Conservation (phyloP, 2,329 filamentous ascomycete species). For the Intubia oerlemansii region DNA sequence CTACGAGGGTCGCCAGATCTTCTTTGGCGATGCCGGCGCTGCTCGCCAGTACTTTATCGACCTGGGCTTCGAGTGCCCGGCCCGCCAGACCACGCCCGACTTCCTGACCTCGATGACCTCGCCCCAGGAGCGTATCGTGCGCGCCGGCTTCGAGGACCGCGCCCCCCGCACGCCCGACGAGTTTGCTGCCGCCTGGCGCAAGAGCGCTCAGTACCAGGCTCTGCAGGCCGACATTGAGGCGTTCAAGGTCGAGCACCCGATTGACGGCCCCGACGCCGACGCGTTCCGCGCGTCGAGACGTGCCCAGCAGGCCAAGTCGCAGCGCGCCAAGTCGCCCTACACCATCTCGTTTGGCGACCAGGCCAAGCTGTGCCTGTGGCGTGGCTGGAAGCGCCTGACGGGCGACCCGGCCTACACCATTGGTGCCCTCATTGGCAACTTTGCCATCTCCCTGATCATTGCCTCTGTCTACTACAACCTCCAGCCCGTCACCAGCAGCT, state of each 20-base stretch:
- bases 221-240: conserved; percentile 32
- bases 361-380: conserved; percentile 55
- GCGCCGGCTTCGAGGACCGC: conserved; percentile 31
- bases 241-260: conserved; percentile 30
- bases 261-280: conserved; percentile 32
- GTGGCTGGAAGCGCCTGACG: conserved; percentile 55
- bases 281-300: conserved; percentile 32
- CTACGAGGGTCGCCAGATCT: conserved; percentile 40
- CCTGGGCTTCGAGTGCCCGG: conserved; percentile 44
- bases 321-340: conserved; percentile 54
- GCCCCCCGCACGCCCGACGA: conserved; percentile 39
- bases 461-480: conserved; percentile 67
- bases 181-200: conserved; percentile 36
- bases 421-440: conserved; percentile 48
- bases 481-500: conserved; percentile 39
- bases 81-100: conserved; percentile 47
- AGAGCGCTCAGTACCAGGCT: conserved; percentile 26
- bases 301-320: conserved; percentile 31
- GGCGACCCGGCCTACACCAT: conserved; percentile 60
- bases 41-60: conserved; percentile 45
- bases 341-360: conserved; percentile 63
- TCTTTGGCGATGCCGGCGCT: conserved; percentile 35
- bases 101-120: conserved; percentile 53
- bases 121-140: conserved; percentile 31
- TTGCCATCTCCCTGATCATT: conserved; percentile 56